phyloP scores from a whole-genome alignment of 129 eudicot species.

The Arctium lappa region DNA sequence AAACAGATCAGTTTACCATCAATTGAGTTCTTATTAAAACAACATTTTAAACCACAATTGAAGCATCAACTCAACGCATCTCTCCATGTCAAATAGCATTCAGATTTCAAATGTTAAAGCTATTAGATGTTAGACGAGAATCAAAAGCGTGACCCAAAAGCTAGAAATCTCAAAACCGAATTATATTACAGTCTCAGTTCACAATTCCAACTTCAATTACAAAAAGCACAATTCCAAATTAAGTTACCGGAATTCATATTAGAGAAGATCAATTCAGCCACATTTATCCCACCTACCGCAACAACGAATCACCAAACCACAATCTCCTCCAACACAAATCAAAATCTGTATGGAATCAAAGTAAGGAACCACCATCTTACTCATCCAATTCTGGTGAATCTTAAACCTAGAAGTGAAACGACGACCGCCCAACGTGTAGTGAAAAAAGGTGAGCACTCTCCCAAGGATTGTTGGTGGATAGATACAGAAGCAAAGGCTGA shows the following conservation, averaged over 20 bases:
- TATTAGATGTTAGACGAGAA: too few species aligned
- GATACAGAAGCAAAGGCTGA: not conserved
- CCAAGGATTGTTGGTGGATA: not conserved
- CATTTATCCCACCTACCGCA: constrained; percentile 59
- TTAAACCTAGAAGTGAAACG: not conserved
- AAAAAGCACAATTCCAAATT: too few species aligned
- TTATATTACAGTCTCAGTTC: too few species aligned
- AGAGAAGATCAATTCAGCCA: constrained; percentile 37
- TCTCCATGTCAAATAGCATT: too few species aligned
- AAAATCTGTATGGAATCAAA: constrained; percentile 13
- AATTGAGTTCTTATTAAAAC: not conserved
- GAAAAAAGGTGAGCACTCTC: too few species aligned
- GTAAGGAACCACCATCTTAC: constrained; percentile 22
- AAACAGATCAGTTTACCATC: not conserved
- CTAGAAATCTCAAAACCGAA: too few species aligned
- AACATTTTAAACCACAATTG: constrained; percentile 5
- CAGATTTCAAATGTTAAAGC: too few species aligned
- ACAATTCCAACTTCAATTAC: too few species aligned
- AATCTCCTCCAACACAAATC: constrained; percentile 18
- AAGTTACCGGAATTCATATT: too few species aligned
- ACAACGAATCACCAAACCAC: constrained; percentile 31
- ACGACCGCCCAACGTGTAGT: constrained; percentile 8
- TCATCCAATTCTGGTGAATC: constrained; percentile 33
- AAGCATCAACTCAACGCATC: not conserved
- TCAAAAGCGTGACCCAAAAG: too few species aligned